A percentile compares a stretch with the other conserved stretches of the same genome.
These are phyloP conservation scores for Carpinus viminea DNA, from an alignment of 306 rosid genomes.

Conservation along the genomic window DNA sequence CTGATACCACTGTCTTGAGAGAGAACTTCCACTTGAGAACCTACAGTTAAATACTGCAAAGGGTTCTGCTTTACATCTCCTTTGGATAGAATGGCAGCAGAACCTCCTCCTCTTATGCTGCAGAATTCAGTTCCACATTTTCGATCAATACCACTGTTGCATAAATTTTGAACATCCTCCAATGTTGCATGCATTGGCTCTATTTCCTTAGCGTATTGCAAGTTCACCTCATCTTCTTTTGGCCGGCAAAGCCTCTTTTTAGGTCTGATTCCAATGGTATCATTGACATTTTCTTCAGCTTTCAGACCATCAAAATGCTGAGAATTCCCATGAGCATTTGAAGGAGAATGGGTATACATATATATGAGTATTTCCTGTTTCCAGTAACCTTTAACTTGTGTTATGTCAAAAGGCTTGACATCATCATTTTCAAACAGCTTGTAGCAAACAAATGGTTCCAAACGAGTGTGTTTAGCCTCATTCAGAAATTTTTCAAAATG, in stretches of 20 bases:
- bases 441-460: constrained; percentile 68
- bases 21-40: constrained; percentile 76
- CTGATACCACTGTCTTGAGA: constrained; percentile 88
- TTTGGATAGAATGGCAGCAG: constrained; percentile 18
- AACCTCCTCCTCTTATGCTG: constrained; percentile 19
- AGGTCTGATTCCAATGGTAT: constrained; percentile 46
- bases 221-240: constrained; percentile 23
- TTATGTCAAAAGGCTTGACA: constrained; percentile 65
- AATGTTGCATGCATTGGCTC: constrained; percentile 21
- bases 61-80: constrained; percentile 31
- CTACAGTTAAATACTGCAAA: constrained; percentile 36
- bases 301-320: constrained; percentile 44
- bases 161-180: constrained; percentile 15
- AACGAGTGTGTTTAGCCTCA: constrained; percentile 45
- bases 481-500: constrained; percentile 66
- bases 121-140: constrained; percentile 29
- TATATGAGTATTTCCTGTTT: constrained; percentile 74
- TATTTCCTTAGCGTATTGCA: constrained; percentile 20
- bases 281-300: constrained; percentile 36
- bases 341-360: constrained; percentile 46
- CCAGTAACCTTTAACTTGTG: constrained; percentile 85
- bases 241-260: constrained; percentile 50
- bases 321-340: constrained; percentile 41
- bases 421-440: constrained; percentile 70
- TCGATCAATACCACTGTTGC: constrained; percentile 15